phyloP scores from a whole-genome alignment of 306 rosid species.

The Pueraria montana region DNA sequence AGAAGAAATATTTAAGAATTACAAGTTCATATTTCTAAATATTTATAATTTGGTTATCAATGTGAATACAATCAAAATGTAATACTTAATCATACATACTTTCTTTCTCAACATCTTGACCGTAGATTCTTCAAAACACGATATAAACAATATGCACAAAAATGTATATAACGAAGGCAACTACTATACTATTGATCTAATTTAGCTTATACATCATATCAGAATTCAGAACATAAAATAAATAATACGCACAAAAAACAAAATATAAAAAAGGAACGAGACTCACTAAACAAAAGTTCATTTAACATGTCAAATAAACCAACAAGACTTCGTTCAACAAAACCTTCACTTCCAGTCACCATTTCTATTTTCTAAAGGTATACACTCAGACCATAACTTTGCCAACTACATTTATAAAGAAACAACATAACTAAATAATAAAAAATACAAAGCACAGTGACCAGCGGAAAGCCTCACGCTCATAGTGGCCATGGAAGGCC shows the following conservation, averaged over 20 bases:
- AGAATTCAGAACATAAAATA: conserved; percentile 1
- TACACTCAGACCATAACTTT: too few relatives aligned
- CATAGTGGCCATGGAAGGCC: too few relatives aligned
- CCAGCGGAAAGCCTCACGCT: too few relatives aligned
- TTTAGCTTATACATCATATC: background rate
- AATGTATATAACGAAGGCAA: conserved; percentile 2
- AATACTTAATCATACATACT: conserved; percentile 11
- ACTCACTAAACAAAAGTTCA: background rate
- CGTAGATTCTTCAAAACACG: conserved; percentile 15
- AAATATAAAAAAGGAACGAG: background rate
- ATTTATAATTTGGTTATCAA: conserved; percentile 11
- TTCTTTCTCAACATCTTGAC: background rate
- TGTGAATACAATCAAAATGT: conserved; percentile 1
- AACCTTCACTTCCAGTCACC: too few relatives aligned
- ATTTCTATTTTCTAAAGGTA: too few relatives aligned
- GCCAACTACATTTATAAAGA: too few relatives aligned
- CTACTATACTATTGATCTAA: background rate
- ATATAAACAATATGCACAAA: conserved; percentile 23
- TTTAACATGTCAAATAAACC: conserved; percentile 10
- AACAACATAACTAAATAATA: too few relatives aligned
- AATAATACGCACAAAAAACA: background rate
- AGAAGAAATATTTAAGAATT: conserved; percentile 17
- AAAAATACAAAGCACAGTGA: too few relatives aligned
- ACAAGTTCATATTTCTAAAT: conserved; percentile 10
- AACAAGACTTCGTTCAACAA: too few relatives aligned